Conservation (phyloP, 148 eudicot genomes). For the Arctostaphylos glauca region DNA sequence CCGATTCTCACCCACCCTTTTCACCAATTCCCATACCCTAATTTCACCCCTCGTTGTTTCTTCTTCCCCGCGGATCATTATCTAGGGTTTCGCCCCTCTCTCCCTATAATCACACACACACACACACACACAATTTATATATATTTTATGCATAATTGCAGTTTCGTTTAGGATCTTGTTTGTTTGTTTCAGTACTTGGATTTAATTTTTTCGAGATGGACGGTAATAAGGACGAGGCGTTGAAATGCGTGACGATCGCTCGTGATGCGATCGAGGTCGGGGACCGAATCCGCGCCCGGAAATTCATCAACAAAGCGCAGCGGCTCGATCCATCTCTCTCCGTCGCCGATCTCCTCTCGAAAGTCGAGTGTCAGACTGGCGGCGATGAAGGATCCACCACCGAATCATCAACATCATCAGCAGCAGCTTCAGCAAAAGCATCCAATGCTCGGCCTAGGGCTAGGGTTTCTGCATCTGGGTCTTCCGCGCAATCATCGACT, state of each 20-base stretch:
- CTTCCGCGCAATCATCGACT: slow-evolving; percentile 15
- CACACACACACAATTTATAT: no score
- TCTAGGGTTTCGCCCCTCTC: background rate
- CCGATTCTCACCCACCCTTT: background rate
- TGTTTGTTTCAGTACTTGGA: background rate
- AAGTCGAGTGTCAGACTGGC: slow-evolving; percentile 13
- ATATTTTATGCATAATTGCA: background rate
- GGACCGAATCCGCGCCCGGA: slow-evolving; percentile 39
- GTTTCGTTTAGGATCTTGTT: background rate
- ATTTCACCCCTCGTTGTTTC: background rate
- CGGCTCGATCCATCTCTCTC: slow-evolving; percentile 45
- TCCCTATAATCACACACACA: background rate
- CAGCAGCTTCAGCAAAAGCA: background rate
- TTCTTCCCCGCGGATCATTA: background rate
- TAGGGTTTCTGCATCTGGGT: slow-evolving; percentile 31
- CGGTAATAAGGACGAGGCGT: slow-evolving; percentile 58
- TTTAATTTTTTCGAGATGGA: slow-evolving; percentile 29
- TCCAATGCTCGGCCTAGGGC: slow-evolving; percentile 32
- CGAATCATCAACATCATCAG: slow-evolving; percentile 3
- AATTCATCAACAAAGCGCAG: slow-evolving; percentile 46
- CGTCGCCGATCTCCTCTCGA: slow-evolving; percentile 30
- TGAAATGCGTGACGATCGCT: slow-evolving; percentile 43
- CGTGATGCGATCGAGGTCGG: slow-evolving; percentile 32
- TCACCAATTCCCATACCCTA: background rate
- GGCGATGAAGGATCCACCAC: slow-evolving; percentile 17